Evolutionary conservation across 2,329 filamentous ascomycete genomes (phyloP).

Genomic region (Colletotrichum tabaci): DNA sequence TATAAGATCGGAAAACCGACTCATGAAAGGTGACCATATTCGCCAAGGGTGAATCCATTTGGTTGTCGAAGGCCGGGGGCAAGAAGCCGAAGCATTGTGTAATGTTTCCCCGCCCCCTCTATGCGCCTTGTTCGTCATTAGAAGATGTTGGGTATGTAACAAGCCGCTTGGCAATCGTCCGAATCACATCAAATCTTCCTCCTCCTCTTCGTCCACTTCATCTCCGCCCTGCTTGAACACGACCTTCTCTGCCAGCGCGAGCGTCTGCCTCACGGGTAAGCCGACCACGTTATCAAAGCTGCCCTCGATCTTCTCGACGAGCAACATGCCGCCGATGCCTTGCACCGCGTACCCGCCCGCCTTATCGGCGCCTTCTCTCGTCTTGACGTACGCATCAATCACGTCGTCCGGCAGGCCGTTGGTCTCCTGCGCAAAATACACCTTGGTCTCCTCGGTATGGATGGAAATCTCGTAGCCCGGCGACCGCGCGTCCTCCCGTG

Average conservation of each 20-base stretch:
- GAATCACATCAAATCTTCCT: slow-evolving; percentile 52
- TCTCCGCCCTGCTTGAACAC: slow-evolving; percentile 81
- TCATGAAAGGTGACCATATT: not conserved
- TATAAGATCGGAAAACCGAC: not conserved
- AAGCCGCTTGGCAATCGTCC: not conserved
- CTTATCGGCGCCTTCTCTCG: slow-evolving; percentile 94
- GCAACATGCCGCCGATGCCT: slow-evolving; percentile 85
- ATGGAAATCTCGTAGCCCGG: slow-evolving; percentile 89
- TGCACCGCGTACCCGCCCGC: slow-evolving; percentile 97
- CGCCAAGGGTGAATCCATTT: not conserved
- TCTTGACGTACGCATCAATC: slow-evolving; percentile 83
- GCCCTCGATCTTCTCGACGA: slow-evolving; percentile 92
- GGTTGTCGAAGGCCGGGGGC: not conserved
- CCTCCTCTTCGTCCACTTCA: slow-evolving; percentile 65
- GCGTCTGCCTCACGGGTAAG: slow-evolving; percentile 82
- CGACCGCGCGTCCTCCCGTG: slow-evolving; percentile 82
- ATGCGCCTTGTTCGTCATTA: not conserved
- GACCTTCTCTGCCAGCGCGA: slow-evolving; percentile 91
- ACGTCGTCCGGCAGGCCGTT: slow-evolving; percentile 81
- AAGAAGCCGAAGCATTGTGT: not conserved
- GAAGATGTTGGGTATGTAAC: not conserved
- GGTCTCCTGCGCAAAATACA: slow-evolving; percentile 82
- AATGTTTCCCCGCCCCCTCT: not conserved
- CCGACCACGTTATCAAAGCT: slow-evolving; percentile 95
- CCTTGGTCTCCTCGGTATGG: slow-evolving; percentile 90